Base-by-base conservation (phyloP, 1,139 yeast genomes). In the Blastobotrys aristatus region DNA sequence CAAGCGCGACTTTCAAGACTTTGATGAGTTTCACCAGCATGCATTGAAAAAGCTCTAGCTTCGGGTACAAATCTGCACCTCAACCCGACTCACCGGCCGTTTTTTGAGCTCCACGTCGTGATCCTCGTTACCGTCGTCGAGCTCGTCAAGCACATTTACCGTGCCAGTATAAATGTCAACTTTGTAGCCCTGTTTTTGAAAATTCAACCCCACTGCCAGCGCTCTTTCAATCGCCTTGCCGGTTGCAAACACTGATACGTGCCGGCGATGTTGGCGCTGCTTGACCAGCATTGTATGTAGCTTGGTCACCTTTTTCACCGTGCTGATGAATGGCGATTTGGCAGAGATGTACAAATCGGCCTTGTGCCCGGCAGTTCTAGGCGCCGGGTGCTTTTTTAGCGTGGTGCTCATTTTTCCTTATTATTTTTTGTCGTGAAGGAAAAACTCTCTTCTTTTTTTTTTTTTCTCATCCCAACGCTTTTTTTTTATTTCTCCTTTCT, bases 181-280 rank as follows among this genome's bases (percentile, higher is more conserved):
- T n/a, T 49, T 42, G 37, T 60, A 54, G 11, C 63, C 61, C 6
- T 56, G 50, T 16, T 45, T 49, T 39, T 56, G 60, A 26, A 66
- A 59, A 44, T 65, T 59, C 27, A 59, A 44, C 1, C 61, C 69
- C 3, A 67, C 51, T 20, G 60, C 54, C 37, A 64, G 50, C 10
- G 61, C 67, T 30, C 53, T 50, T 38, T 63, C 65, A 17, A 64
- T 63, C 8, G 68, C 65, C 29, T 58, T 55, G 3, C 70, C 70
- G 16, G 62, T 53, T 2, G 66, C 70, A 4, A 57, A 47, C 6
- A 67, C 57, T 13, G 52, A 51, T 14, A 63, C 61, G 44, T 54
- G 55, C 27, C 50, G 47, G 11, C 48, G 43, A 17, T 43, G 22
- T 42, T 42, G 44, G 31, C 49, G 29, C 36, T 46, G 41, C 34